Evolutionary conservation across 805 yeast genomes (phyloP).

Genomic region (Schizosaccharomyces japonicus): DNA sequence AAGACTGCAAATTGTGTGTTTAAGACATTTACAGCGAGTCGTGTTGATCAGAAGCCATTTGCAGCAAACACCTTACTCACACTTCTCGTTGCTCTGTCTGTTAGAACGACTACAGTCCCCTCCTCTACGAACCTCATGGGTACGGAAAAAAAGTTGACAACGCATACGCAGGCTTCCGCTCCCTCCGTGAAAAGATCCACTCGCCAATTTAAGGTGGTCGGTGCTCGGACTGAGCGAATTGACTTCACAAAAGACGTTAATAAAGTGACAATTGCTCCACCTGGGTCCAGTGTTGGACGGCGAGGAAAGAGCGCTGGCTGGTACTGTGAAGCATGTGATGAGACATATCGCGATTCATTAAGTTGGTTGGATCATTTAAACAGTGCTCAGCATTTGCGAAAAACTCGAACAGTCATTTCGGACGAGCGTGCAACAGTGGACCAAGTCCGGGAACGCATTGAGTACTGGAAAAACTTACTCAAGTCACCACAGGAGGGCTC

Average conservation of each 20-base stretch:
- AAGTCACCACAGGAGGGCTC: neutral
- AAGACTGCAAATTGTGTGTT: too few species aligned
- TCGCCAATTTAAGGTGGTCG: slow-evolving; percentile 3
- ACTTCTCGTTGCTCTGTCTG: too few species aligned
- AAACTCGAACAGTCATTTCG: neutral
- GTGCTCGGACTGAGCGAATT: slow-evolving; percentile 13
- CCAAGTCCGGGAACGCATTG: neutral
- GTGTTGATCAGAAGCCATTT: too few species aligned
- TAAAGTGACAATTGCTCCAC: slow-evolving; percentile 17
- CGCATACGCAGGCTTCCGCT: too few species aligned
- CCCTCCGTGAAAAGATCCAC: too few species aligned
- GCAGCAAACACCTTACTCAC: too few species aligned
- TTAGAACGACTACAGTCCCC: too few species aligned
- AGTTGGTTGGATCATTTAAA: slow-evolving; percentile 68
- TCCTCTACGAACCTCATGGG: too few species aligned
- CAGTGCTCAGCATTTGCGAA: slow-evolving; percentile 29
- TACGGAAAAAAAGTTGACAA: too few species aligned
- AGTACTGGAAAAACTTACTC: neutral
- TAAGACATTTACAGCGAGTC: too few species aligned
- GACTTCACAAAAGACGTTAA: slow-evolving; percentile 16
- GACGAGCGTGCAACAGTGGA: neutral
- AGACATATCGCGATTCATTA: slow-evolving; percentile 62
- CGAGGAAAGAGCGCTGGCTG: slow-evolving; percentile 55
- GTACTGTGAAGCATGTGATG: slow-evolving; percentile 54
- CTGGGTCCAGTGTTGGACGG: slow-evolving; percentile 15